A percentile compares a stretch with the other conserved stretches of the same genome.
phyloP scores from a whole-genome alignment of 73 alveolate genomes.

The Stentor roeselii region DNA sequence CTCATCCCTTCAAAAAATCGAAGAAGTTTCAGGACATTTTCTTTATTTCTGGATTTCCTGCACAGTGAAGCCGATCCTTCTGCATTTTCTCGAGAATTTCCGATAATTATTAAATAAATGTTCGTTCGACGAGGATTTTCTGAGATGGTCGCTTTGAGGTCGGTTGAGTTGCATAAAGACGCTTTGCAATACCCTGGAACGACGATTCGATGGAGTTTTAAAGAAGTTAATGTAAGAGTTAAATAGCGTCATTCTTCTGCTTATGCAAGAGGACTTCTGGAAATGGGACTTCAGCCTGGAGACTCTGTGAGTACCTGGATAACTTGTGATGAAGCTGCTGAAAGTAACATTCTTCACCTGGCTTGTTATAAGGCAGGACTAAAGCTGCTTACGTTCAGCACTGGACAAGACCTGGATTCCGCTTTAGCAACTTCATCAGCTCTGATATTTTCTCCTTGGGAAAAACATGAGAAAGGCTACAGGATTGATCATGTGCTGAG shows the following conservation, averaged over 20 bases:
- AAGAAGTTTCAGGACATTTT: too few relatives aligned
- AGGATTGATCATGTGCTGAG: background rate
- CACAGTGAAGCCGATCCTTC: too few relatives aligned
- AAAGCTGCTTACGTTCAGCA: background rate
- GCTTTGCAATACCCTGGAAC: background rate
- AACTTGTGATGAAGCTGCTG: background rate
- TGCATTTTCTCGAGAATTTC: too few relatives aligned
- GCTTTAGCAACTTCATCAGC: background rate
- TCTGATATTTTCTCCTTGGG: constrained; percentile 15
- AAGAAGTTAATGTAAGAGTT: constrained; percentile 16
- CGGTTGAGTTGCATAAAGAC: background rate
- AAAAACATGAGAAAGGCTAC: too few relatives aligned
- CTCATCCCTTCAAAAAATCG: too few relatives aligned
- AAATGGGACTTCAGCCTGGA: constrained; percentile 19
- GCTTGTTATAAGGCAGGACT: constrained; percentile 15
- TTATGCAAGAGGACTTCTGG: constrained; percentile 7
- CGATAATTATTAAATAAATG: background rate
- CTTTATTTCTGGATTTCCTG: too few relatives aligned
- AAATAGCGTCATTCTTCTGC: constrained; percentile 9
- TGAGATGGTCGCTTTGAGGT: background rate
- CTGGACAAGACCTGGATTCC: background rate
- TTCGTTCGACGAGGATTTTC: background rate
- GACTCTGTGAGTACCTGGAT: background rate
- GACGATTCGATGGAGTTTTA: background rate
- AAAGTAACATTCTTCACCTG: background rate